Evolutionary conservation across 768 basidiomycete genomes (phyloP), one percentile per base, ranked within the genome.

Genomic region (Hortiboletus flavorubellus): DNA sequence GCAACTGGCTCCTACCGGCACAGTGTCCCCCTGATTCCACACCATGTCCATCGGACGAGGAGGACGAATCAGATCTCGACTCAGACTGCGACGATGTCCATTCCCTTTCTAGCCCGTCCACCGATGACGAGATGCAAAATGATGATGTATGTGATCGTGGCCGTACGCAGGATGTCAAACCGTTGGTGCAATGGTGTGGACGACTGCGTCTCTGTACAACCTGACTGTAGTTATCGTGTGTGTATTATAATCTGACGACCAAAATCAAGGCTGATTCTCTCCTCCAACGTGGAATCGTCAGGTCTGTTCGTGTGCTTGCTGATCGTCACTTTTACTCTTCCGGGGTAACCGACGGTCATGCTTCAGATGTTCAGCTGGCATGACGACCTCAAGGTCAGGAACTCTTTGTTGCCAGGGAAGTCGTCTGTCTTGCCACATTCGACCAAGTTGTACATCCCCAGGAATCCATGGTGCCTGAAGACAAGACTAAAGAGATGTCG

Each of bases 1-100:
- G 79, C 50, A 75, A 77, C 29, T 87, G 87, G 86, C 65, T 82
- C 42, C 73, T 80, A 48, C 71, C 77, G 14, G 18, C 58, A 21
- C 51, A 26, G 1, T 68, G 66, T 41, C 72, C 67, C 30, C 65
- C 65, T 41, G 62, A 55, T 34, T 58, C 59, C 40, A 54, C 58
- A 4, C 59, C 61, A 31, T 70, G 63, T 50, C 56, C 67, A 11
- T n/a, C n/a, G 30, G 73, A 70, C 26, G 68, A 64, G n/a, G 74
- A 73, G 38, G 72, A 72, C 11, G 74, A 76, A 44, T 75, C 73
- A 2, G 77, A 67, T 11, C 4, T 49, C 10, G 67, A 65, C 21
- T 53, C 59, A 8, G 69, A 75, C 34, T 18, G 12, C 9, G 50
- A 61, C 40, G 65, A 64, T 8, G 51, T 55, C 40, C 60, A 55